Evolutionary conservation across 164 flowering plant species (phyloP).

Genomic region (Santalum album): DNA sequence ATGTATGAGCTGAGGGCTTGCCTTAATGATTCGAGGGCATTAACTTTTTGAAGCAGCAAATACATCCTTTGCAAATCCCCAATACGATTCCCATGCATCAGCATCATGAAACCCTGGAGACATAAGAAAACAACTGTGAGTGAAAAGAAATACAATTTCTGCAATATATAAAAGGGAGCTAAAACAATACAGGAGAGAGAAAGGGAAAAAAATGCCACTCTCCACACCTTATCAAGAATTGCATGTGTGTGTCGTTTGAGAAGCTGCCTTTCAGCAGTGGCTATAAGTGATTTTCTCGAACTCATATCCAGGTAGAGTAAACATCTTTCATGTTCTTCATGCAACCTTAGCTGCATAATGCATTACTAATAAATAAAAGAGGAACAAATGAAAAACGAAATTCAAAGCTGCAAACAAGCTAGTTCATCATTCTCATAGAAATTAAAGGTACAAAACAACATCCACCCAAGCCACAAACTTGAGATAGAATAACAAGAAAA

Average conservation of each 20-base stretch:
- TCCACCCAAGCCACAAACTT: not conserved
- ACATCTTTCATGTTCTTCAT: conserved; percentile 96
- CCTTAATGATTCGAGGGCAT: conserved; percentile 77
- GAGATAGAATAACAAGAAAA: not conserved
- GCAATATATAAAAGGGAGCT: not conserved
- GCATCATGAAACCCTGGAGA: conserved; percentile 81
- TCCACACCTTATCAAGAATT: conserved; percentile 79
- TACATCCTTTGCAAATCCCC: conserved; percentile 88
- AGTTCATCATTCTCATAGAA: not conserved
- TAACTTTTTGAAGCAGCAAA: conserved; percentile 61
- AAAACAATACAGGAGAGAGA: not conserved
- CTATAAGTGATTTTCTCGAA: conserved; percentile 78
- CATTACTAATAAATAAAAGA: conserved; percentile 4
- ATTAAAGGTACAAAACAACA: not conserved
- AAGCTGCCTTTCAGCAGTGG: conserved; percentile 82
- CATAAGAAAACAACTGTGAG: too few relatives aligned
- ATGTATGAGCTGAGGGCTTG: conserved; percentile 79
- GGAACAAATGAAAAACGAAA: conserved; percentile 1
- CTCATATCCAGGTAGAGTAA: conserved; percentile 69
- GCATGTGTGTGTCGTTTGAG: conserved; percentile 81
- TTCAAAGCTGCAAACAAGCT: not conserved
- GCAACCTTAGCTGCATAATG: conserved; percentile 69
- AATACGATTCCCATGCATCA: conserved; percentile 88
- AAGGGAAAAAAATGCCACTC: not conserved
- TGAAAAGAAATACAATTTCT: too few relatives aligned